Evolutionary conservation across 2,329 filamentous ascomycete species (phyloP).

Genomic region (Fusarium piperis): DNA sequence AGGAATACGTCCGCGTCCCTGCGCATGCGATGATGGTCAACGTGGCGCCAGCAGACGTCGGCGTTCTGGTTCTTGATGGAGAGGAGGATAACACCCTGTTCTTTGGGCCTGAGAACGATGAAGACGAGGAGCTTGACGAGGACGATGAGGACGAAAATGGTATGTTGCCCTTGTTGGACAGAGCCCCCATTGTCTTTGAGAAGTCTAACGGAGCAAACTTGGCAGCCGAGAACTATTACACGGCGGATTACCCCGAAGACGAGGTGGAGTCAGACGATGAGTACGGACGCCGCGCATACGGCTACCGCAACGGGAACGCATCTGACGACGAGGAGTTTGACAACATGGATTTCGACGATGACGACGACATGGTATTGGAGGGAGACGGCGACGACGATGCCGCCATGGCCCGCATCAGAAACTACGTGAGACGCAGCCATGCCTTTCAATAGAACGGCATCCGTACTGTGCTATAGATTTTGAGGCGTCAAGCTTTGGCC

Average conservation of each 20-base stretch:
- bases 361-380: constrained; percentile 52
- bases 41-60: constrained; percentile 61
- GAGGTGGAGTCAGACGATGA: constrained; percentile 74
- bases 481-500: constrained; percentile 24
- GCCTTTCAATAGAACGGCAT: constrained; percentile 37
- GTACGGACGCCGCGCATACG: constrained; percentile 63
- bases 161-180: constrained; percentile 44
- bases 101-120: constrained; percentile 67
- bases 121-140: constrained; percentile 67
- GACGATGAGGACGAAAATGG: constrained; percentile 75
- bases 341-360: constrained; percentile 50
- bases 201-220: constrained; percentile 26
- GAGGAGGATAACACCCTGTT: constrained; percentile 70
- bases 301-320: constrained; percentile 62
- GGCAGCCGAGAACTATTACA: constrained; percentile 79
- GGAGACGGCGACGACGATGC: constrained; percentile 48
- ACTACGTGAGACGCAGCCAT: constrained; percentile 49
- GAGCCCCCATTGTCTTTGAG: constrained; percentile 1
- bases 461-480: constrained; percentile 16
- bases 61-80: constrained; percentile 65
- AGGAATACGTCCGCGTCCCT: constrained; percentile 71
- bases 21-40: constrained; percentile 59
- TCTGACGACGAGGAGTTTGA: constrained; percentile 67
- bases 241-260: constrained; percentile 83
- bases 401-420: constrained; percentile 51